Evolutionary conservation across 768 basidiomycete species (phyloP).

Genomic region (Boletus fagicola): DNA sequence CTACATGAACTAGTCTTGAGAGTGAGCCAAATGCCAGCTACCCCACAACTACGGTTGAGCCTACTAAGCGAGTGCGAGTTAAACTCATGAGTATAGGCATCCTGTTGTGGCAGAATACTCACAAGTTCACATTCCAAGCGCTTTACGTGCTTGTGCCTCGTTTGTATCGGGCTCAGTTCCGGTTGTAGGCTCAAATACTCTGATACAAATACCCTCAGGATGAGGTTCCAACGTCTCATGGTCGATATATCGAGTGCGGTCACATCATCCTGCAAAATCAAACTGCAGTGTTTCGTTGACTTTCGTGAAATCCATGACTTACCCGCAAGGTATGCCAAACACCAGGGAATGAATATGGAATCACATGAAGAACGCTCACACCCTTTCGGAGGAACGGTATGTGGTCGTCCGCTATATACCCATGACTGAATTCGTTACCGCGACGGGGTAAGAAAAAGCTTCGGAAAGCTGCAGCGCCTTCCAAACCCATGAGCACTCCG

Average conservation of each 20-base stretch:
- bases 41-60: neutral
- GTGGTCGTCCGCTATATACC: conserved; percentile 89
- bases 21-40: neutral
- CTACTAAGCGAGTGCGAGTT: conserved; percentile 21
- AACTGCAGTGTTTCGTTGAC: neutral
- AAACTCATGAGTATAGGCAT: neutral
- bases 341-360: conserved; percentile 80
- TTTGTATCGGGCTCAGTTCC: conserved; percentile 34
- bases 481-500: conserved; percentile 55
- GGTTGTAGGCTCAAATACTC: conserved; percentile 83
- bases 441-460: conserved; percentile 68
- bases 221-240: conserved; percentile 85
- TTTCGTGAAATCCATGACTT: conserved; percentile 24
- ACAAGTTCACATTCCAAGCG: conserved; percentile 50
- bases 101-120: conserved; percentile 20
- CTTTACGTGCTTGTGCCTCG: conserved; percentile 27
- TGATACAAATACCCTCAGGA: conserved; percentile 82
- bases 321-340: conserved; percentile 88
- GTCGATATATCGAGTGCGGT: conserved; percentile 81
- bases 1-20: neutral
- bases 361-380: conserved; percentile 87
- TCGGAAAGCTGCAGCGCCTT: conserved; percentile 42
- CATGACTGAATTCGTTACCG: conserved; percentile 38
- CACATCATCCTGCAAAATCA: conserved; percentile 73
- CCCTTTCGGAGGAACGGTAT: conserved; percentile 82